These are phyloP conservation scores for Sherardia arvensis DNA, from an alignment of 257 asterid species.

Conservation along the genomic window DNA sequence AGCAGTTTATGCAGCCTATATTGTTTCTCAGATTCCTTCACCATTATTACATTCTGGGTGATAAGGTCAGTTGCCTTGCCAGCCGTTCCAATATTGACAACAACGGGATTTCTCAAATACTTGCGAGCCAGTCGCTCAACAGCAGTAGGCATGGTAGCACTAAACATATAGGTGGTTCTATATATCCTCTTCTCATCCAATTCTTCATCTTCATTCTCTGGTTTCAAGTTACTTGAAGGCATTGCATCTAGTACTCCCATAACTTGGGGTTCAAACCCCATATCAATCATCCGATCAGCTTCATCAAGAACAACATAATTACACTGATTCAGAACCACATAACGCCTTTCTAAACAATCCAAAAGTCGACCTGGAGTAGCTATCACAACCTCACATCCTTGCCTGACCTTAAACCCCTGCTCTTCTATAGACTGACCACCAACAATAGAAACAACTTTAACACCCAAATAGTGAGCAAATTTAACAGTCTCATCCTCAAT, in stretches of 20 bases:
- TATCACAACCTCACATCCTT: slow-evolving; percentile 29
- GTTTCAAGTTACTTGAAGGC: slow-evolving; percentile 28
- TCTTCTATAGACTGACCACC: slow-evolving; percentile 31
- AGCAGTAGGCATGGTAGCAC: slow-evolving; percentile 28
- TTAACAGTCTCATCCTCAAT: slow-evolving; percentile 33
- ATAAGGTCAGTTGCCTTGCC: slow-evolving; percentile 24
- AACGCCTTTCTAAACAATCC: slow-evolving; percentile 27
- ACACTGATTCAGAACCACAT: slow-evolving; percentile 25
- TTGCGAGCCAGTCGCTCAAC: slow-evolving; percentile 26
- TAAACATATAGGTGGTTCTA: slow-evolving; percentile 24
- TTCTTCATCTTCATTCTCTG: slow-evolving; percentile 27
- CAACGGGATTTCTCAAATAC: slow-evolving; percentile 24
- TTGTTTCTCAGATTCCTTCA: slow-evolving; percentile 23
- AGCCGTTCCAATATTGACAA: slow-evolving; percentile 23
- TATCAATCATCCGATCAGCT: slow-evolving; percentile 29
- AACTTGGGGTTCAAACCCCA: slow-evolving; percentile 27
- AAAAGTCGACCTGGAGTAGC: slow-evolving; percentile 30
- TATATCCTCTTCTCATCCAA: slow-evolving; percentile 22
- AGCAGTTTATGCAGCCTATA: slow-evolving; percentile 15
- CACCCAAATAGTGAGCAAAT: slow-evolving; percentile 23
- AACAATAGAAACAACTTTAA: slow-evolving; percentile 26
- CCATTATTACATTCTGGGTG: slow-evolving; percentile 24
- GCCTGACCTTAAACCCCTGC: slow-evolving; percentile 27
- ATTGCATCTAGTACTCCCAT: slow-evolving; percentile 23
- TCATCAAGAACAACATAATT: slow-evolving; percentile 31